Conservation (phyloP, 441 rosid genomes). For the Biscutella laevigata region DNA sequence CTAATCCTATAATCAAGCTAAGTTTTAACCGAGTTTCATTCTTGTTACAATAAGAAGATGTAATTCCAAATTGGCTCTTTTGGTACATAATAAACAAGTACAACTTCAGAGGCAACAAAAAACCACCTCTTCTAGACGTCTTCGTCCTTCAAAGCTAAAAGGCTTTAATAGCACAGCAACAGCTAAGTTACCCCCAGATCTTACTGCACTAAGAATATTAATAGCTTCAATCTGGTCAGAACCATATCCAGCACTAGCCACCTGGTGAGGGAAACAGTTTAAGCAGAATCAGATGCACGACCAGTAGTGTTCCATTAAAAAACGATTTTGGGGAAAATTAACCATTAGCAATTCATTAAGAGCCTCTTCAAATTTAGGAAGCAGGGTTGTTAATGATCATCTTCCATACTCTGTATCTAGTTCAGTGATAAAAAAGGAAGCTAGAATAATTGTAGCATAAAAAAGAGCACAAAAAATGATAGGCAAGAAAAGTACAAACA, state of each 20-base stretch:
- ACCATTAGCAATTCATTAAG: not conserved
- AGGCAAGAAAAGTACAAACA: constrained; percentile 85
- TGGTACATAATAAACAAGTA: not conserved
- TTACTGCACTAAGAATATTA: constrained; percentile 51
- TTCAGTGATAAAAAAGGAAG: not conserved
- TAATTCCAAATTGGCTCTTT: not conserved
- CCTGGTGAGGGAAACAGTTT: constrained; percentile 30
- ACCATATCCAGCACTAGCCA: constrained; percentile 77
- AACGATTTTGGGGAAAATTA: not conserved
- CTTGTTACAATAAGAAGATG: not conserved
- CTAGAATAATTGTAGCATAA: not conserved
- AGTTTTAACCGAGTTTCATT: not conserved
- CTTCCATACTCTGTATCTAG: not conserved
- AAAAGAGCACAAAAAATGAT: constrained; percentile 13
- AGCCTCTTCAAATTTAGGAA: not conserved
- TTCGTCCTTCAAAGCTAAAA: constrained; percentile 87
- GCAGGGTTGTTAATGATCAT: constrained; percentile 1
- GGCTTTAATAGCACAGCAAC: constrained; percentile 69
- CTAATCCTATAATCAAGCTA: not conserved
- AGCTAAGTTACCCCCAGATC: constrained; percentile 45
- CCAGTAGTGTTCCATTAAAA: not conserved
- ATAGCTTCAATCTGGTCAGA: constrained; percentile 47
- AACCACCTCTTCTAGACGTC: constrained; percentile 73
- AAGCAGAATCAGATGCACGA: constrained; percentile 8
- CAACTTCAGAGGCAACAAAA: not conserved